Conservation (phyloP, 2,329 filamentous ascomycete genomes). For the Trichophyton equinum region DNA sequence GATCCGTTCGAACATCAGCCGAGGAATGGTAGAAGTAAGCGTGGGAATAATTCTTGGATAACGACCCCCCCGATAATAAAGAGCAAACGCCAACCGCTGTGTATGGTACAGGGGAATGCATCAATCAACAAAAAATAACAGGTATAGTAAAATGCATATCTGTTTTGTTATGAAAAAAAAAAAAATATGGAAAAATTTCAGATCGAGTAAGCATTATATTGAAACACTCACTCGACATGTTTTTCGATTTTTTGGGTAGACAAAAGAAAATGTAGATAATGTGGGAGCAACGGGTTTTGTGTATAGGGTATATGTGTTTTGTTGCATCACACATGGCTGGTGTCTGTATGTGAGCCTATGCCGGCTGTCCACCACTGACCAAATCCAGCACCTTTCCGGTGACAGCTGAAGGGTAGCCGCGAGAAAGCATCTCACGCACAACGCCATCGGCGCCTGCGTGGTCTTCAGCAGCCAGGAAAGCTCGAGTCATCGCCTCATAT, state of each 20-base stretch:
- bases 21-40: constrained; percentile 3
- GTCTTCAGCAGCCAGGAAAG: constrained; percentile 74
- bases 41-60: constrained; percentile 6
- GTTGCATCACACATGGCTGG: background rate
- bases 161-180: background rate
- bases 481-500: constrained; percentile 96
- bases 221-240: background rate
- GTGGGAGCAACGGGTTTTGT: background rate
- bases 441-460: constrained; percentile 62
- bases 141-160: background rate
- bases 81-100: constrained; percentile 3
- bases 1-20: background rate
- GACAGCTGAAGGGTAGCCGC: constrained; percentile 84
- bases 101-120: constrained; percentile 8
- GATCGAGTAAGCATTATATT: background rate
- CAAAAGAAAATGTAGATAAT: background rate
- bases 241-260: background rate
- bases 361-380: constrained; percentile 41
- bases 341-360: background rate
- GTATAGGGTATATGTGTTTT: background rate
- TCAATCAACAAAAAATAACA: constrained; percentile 5
- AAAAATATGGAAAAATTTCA: background rate
- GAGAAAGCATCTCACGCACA: constrained; percentile 77
- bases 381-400: constrained; percentile 89
- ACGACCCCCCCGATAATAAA: constrained; percentile 12